These are phyloP conservation scores for Prosopis cineraria DNA, from an alignment of 306 rosid genomes.

Conservation along the genomic window DNA sequence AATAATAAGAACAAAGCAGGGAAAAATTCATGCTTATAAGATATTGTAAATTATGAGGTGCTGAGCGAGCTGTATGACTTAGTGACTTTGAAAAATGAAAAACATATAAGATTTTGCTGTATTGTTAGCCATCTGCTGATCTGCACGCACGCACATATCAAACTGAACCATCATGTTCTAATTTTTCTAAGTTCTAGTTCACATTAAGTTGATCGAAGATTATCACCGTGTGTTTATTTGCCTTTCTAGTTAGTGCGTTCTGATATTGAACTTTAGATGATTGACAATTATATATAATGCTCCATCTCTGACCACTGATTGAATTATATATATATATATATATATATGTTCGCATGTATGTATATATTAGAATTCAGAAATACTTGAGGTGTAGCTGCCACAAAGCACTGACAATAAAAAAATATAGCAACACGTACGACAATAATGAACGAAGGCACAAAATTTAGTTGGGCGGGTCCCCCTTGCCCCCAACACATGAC, in stretches of 20 bases:
- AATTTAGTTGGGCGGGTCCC: conserved; percentile 45
- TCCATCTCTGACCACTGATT: background rate
- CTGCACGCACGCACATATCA: too few relatives aligned
- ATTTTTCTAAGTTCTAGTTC: too few relatives aligned
- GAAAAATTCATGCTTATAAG: background rate
- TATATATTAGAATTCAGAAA: too few relatives aligned
- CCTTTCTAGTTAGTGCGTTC: background rate
- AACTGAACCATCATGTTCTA: too few relatives aligned
- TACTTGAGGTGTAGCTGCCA: conserved; percentile 34
- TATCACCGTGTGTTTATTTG: too few relatives aligned
- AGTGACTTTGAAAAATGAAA: too few relatives aligned
- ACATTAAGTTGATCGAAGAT: too few relatives aligned
- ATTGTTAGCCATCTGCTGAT: too few relatives aligned
- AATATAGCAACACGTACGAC: conserved; percentile 18
- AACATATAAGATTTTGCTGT: too few relatives aligned
- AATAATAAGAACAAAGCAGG: background rate
- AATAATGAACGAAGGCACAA: conserved; percentile 34
- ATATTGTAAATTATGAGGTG: background rate
- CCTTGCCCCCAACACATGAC: conserved; percentile 34
- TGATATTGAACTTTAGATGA: background rate
- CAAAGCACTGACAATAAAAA: conserved; percentile 27
- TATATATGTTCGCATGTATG: too few relatives aligned
- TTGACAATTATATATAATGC: too few relatives aligned
- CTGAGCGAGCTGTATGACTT: too few relatives aligned
- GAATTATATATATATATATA: background rate